Conservation (phyloP, 495 filamentous ascomycete species). For the Apodospora peruviana region DNA sequence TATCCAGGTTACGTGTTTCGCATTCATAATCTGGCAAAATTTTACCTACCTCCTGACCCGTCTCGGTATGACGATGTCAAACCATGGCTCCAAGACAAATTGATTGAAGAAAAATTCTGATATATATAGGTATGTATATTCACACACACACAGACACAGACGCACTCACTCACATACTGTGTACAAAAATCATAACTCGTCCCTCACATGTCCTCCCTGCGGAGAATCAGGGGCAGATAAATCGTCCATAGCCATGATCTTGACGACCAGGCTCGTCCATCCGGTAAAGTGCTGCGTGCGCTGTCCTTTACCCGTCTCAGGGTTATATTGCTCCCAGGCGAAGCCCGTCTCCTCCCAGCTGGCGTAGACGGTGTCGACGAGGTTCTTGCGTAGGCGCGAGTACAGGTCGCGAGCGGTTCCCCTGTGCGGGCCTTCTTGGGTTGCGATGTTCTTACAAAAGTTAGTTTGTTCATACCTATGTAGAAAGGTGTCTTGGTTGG, state of each 20-base stretch:
- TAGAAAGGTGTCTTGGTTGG: too few species aligned
- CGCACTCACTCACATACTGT: background rate
- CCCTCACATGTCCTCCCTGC: constrained; percentile 14
- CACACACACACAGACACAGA: background rate
- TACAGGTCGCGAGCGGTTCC: constrained; percentile 69
- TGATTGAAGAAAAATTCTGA: too few species aligned
- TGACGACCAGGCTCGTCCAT: constrained; percentile 96
- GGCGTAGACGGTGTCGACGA: constrained; percentile 83
- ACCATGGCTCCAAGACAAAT: too few species aligned
- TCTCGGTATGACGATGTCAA: too few species aligned
- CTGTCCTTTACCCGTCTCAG: constrained; percentile 86
- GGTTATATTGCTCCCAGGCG: constrained; percentile 98
- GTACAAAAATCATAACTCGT: constrained; percentile 26
- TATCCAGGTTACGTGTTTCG: too few species aligned
- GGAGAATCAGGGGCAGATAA: constrained; percentile 14
- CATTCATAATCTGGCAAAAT: too few species aligned
- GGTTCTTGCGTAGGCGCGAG: constrained; percentile 66
- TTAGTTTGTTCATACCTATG: background rate
- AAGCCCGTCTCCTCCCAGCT: constrained; percentile 90
- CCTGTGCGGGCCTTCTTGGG: constrained; percentile 60
- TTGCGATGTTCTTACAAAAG: constrained; percentile 46
- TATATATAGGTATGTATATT: too few species aligned
- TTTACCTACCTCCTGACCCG: too few species aligned
- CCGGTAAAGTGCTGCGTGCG: constrained; percentile 97
- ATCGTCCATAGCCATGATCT: constrained; percentile 84